phyloP scores from a whole-genome alignment of 768 basidiomycete species.

The Boletus tylopilopsis region DNA sequence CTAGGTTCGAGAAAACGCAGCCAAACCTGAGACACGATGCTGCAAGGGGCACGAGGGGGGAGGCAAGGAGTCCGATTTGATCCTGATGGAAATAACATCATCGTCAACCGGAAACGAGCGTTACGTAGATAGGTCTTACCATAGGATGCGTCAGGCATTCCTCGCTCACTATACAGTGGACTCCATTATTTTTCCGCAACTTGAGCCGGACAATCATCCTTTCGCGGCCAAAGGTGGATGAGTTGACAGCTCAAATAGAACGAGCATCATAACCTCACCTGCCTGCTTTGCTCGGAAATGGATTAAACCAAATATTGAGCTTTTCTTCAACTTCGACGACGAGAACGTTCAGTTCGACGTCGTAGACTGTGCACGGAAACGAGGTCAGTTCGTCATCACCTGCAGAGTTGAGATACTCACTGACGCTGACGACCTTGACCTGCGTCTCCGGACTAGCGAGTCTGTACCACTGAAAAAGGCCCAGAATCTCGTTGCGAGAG shows the following conservation, averaged over 20 bases:
- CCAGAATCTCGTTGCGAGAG: conserved; percentile 51
- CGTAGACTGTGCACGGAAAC: conserved; percentile 40
- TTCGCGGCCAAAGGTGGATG: neutral
- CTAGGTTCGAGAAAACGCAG: conserved; percentile 22
- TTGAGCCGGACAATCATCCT: conserved; percentile 50
- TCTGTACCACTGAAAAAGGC: conserved; percentile 65
- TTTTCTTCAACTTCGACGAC: conserved; percentile 51
- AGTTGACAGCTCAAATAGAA: neutral
- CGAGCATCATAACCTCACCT: conserved; percentile 34
- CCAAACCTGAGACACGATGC: conserved; percentile 15
- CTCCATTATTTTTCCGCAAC: conserved; percentile 40
- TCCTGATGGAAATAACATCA: conserved; percentile 11
- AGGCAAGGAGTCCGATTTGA: conserved; percentile 18
- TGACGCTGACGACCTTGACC: conserved; percentile 39
- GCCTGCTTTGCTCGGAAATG: conserved; percentile 46
- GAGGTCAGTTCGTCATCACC: neutral
- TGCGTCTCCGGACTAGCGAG: conserved; percentile 52
- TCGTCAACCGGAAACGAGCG: neutral
- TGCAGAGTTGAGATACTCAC: conserved; percentile 31
- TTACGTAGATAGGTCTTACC: conserved; percentile 21
- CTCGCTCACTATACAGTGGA: conserved; percentile 48
- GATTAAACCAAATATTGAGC: conserved; percentile 38
- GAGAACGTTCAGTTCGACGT: conserved; percentile 37
- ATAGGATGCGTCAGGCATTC: conserved; percentile 61
- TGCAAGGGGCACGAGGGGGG: conserved; percentile 19